Conservation (phyloP, 2,329 filamentous ascomycete species). For the Atkinsonella texensis region DNA sequence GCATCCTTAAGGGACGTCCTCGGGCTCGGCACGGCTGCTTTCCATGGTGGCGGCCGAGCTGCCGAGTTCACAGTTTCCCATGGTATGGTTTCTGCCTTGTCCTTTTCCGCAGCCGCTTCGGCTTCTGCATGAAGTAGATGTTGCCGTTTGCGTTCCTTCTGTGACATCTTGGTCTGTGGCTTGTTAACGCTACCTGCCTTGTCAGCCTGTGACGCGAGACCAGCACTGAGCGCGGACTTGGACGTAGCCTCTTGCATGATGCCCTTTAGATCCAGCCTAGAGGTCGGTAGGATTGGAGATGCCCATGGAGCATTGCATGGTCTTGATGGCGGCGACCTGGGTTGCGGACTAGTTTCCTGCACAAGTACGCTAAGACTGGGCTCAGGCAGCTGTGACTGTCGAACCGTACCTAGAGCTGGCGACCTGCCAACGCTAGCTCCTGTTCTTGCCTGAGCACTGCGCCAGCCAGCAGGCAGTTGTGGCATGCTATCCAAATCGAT, state of each 20-base stretch:
- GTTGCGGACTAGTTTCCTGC: not conserved
- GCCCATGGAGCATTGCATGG: conserved; percentile 35
- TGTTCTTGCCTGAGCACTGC: conserved; percentile 6
- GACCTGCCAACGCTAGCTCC: not conserved
- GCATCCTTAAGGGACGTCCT: conserved; percentile 40
- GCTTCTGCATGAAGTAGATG: conserved; percentile 51
- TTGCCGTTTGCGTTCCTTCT: conserved; percentile 82
- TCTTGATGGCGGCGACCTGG: conserved; percentile 2
- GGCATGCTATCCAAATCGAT: conserved; percentile 18
- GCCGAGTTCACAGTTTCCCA: conserved; percentile 32
- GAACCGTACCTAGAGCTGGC: not conserved
- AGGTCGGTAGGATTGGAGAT: conserved; percentile 36
- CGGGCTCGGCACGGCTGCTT: conserved; percentile 36
- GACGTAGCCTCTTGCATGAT: conserved; percentile 55
- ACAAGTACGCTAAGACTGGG: not conserved
- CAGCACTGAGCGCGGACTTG: conserved; percentile 41
- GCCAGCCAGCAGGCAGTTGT: conserved; percentile 19
- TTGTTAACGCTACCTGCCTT: conserved; percentile 27
- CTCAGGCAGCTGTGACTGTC: not conserved
- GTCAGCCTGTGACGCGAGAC: conserved; percentile 37
- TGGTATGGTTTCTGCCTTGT: conserved; percentile 21
- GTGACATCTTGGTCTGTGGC: conserved; percentile 56
- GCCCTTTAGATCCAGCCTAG: conserved; percentile 61
- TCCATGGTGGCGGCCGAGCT: conserved; percentile 51
- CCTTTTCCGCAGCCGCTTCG: conserved; percentile 26